phyloP scores from a whole-genome alignment of 192 early-diverging fungal species.

The Linnemannia schmuckeri region DNA sequence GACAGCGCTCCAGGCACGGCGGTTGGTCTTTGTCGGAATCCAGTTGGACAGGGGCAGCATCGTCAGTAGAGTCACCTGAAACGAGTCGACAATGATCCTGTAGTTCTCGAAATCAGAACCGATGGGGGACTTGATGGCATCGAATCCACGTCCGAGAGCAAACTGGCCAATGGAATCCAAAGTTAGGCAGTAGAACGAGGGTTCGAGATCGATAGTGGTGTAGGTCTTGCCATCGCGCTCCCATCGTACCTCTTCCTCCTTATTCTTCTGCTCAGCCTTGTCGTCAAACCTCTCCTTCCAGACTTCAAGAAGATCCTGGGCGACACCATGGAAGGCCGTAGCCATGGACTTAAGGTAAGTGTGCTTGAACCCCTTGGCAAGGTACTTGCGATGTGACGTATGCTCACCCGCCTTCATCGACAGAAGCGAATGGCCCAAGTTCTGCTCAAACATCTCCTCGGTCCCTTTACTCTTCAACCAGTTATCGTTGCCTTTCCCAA shows the following conservation, averaged over 20 bases:
- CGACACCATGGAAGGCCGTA: slow-evolving; percentile 23
- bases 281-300: slow-evolving; percentile 14
- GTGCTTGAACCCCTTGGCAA: slow-evolving; percentile 37
- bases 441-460: slow-evolving; percentile 44
- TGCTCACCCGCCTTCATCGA: slow-evolving; percentile 45
- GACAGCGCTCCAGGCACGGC: slow-evolving; percentile 39
- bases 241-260: slow-evolving; percentile 9
- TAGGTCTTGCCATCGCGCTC: slow-evolving; percentile 20
- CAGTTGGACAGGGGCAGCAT: slow-evolving; percentile 46
- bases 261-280: not conserved
- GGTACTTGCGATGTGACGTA: slow-evolving; percentile 35
- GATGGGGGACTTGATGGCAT: slow-evolving; percentile 38
- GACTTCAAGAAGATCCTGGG: slow-evolving; percentile 26
- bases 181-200: slow-evolving; percentile 38
- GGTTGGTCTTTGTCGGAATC: slow-evolving; percentile 47
- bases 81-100: slow-evolving; percentile 49
- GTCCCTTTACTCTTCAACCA: slow-evolving; percentile 53
- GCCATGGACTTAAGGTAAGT: slow-evolving; percentile 46
- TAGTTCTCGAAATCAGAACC: slow-evolving; percentile 46
- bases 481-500: slow-evolving; percentile 52
- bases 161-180: slow-evolving; percentile 50
- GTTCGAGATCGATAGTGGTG: slow-evolving; percentile 38
- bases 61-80: slow-evolving; percentile 34
- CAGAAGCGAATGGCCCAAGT: slow-evolving; percentile 34
- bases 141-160: slow-evolving; percentile 42